Base-by-base conservation (phyloP, 768 basidiomycete species). In the Rubroboletus pulcherrimus region DNA sequence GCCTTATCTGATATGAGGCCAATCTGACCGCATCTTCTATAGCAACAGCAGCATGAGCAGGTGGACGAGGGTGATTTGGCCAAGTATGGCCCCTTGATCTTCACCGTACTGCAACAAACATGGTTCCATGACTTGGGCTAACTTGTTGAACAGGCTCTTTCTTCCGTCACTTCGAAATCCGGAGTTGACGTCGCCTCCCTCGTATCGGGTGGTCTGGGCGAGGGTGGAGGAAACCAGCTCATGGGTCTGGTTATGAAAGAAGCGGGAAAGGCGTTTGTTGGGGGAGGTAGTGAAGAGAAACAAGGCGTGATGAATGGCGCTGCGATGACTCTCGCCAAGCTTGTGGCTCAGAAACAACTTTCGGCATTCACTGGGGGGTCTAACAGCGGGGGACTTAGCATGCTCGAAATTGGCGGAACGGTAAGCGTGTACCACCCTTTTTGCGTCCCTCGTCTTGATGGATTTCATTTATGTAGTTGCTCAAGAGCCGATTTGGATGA, bases 181-280 rank as follows among this genome's bases (percentile, higher is more conserved):
- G 81, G 86, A 17, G 37, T 73, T 2, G 57, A 72, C 31, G 19
- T 61, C 7, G 48, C 66, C 31, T 63, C 67, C 15, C 61, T 67
- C 40, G 19, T 58, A 17, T 63, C 66, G 15, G 72, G 69, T 19
- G 73, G 68, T 35, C 29, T 71, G 79, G 7, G 78, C 75, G 29
- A 74, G 77, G 44, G 77, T 76, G 48, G 77, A 80, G 67, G 66
- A 51, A 83, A 82, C 38, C 70, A 94, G 69, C 74, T 95, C 56
- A 85, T 96, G 71, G 87, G 88, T 64, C 71, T 92, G 70, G 93
- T 93, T 5, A 92, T 96, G 91, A 82, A 83, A 0, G 87, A 95
- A 62, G 88, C 85, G 0, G 74, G 80, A 15, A 87, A 90, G 67
- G 72, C 91, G 47, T 89, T 93, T 61, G 83, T 84, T 8, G 78